Evolutionary conservation across 163 green algal genomes (phyloP).

Genomic region (Chlamydomonas reinhardtii): DNA sequence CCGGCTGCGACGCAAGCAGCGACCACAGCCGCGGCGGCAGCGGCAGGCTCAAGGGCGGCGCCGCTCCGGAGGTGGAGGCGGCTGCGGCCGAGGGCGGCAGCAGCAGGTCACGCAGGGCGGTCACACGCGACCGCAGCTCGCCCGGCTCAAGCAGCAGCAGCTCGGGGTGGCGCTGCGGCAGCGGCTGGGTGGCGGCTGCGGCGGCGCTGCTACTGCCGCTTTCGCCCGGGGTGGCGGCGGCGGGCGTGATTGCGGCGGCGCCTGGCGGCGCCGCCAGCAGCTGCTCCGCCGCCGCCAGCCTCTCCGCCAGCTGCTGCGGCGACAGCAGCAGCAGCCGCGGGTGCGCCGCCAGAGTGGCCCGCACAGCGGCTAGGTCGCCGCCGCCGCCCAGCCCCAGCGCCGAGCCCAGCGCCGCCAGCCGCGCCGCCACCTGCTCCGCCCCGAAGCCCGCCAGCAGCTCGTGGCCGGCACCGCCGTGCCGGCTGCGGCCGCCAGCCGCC

Average conservation of each 20-base stretch:
- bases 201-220: not conserved
- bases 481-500: no score
- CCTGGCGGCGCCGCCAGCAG: conserved; percentile 8
- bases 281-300: not conserved
- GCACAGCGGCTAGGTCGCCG: not conserved
- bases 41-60: not conserved
- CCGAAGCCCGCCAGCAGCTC: not conserved
- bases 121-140: not conserved
- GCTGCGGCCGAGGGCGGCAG: not conserved
- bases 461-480: not conserved
- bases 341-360: conserved; percentile 16
- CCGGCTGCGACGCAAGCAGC: conserved; percentile 10
- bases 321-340: conserved; percentile 51
- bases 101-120: not conserved
- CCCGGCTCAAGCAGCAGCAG: conserved; percentile 40
- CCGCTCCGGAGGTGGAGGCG: not conserved
- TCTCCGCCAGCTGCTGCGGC: conserved; percentile 25
- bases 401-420: conserved; percentile 43
- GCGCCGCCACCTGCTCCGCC: conserved; percentile 4
- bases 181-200: no score
- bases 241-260: no score
- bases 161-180: conserved; percentile 25
- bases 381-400: conserved; percentile 51
- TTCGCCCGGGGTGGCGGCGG: not conserved
- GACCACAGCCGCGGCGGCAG: conserved; percentile 15